Evolutionary conservation across 805 yeast species (phyloP), one percentile per base, ranked within the genome.

Genomic region (Sugiyamaella lignohabitans): DNA sequence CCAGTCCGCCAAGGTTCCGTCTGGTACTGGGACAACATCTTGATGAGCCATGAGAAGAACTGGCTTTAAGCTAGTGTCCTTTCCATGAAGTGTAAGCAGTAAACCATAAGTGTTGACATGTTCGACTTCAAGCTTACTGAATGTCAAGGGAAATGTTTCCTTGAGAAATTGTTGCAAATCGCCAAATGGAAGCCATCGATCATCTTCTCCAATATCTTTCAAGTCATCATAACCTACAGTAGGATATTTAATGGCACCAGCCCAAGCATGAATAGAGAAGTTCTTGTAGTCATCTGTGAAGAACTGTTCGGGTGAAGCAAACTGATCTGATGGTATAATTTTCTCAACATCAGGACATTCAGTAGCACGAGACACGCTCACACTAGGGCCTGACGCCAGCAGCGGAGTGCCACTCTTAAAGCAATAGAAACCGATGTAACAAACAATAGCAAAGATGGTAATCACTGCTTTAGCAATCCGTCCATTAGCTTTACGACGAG

Each of bases 1-100:
- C 94, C 94, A 86, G 47, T 75, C 68, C 22, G 59, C 63, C 43
- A 71, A 62, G 0, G 87, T 78, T 23, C 53, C 75, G 11, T 63
- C 60, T 55, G 79, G 84, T 5, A 84, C 82, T 1, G 95, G 94
- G 20, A 86, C 95, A 3, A 82, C 86, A 58, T 85, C 94, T 61
- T 78, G 83, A 60, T 86, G 95, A 1, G 91, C 89, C 57, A 83
- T 76, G 42, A 84, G 67, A 63, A 86, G 58, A 22, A 80, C 54
- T 10, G 95, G 94, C 60, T 82, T 80, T 52, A 80, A 65, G 3
- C 60, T 48, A 8, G 55, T 32, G 41, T 74, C 58, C 3, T 75
- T 60, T 3, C 94, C 93, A 49, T 71, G 59, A 76, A 85, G 76
- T 16, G 84, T 79, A 59, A 69, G 72, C 1, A 86, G 69, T 46